Base-by-base conservation (phyloP, 352 stramenopile genomes). In the Pythium brassicae region DNA sequence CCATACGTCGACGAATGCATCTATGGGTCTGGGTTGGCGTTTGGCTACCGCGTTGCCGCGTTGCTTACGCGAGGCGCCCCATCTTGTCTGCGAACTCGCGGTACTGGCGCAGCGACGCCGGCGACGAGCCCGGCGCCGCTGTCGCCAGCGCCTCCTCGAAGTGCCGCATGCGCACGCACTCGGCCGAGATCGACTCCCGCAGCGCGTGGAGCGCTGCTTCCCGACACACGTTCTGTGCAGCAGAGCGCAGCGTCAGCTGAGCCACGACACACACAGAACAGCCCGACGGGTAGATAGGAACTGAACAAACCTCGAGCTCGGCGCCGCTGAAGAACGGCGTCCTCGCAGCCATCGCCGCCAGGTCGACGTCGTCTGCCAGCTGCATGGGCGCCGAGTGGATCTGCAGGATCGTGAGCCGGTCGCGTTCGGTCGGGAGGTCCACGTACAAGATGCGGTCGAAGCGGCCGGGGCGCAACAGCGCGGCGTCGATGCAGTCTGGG, bases 381-480 rank as follows among this genome's bases (percentile, higher is more conserved):
- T 74, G 69, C 73, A 94, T 88, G 2, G 61, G 50, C 23, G 65
- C 64, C 19, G 84, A 79, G 56, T 96, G 85, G 55, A 96, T 93
- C 39, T 74, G 55, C 15, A 97, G 61, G 43, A 97, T 95, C 22
- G 71, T 59, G 12, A 83, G 39, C 2, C 84, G 80, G 52, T 91
- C 74, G 20, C 39, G 11, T 26, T 78, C 68, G 6, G 63, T 50
- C 2, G 96, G 96, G 22, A 99, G 72, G 35, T 94, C 88, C 32
- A 99, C 97, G 56, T 98, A 98, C 53, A 99, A 68, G 17, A 98
- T 83, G 45, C 96, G 92, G 59, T 99, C 97, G 20, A 99, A 95
- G 49, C 96, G 89, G 32, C 97, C 96, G 17, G 97, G 96, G 23
- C 97, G 87, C 57, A 98, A 89, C 20, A 99, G 78, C 35, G 97